Conservation (phyloP, 345 rosid species). For the Rhizophora apiculata region DNA sequence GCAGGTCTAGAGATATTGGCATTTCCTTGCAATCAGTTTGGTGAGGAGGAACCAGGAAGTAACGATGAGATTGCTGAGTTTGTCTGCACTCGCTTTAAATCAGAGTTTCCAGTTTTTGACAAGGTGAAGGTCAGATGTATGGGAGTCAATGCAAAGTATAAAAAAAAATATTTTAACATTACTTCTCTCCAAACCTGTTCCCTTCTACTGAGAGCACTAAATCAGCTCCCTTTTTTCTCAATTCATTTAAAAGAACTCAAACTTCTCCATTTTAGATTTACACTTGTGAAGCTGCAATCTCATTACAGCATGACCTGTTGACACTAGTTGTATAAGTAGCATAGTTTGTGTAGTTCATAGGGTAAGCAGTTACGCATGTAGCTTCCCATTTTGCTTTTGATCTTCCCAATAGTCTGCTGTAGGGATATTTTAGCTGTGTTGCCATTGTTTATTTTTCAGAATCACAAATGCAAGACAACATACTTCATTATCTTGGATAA, state of each 20-base stretch:
- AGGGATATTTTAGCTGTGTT: no score
- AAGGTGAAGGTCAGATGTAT: constrained; percentile 18
- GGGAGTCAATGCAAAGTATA: background rate
- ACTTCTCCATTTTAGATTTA: background rate
- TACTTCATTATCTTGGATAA: no score
- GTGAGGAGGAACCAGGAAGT: constrained; percentile 32
- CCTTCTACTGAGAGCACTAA: no score
- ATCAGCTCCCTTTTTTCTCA: background rate
- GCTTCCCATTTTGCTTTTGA: background rate
- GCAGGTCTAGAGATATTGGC: constrained; percentile 30
- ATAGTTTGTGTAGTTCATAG: no score
- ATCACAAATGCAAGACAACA: no score
- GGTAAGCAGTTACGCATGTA: no score
- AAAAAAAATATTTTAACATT: background rate
- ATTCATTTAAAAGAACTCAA: background rate
- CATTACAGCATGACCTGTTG: background rate
- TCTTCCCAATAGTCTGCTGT: no score
- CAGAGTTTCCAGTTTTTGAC: constrained; percentile 30
- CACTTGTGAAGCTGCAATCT: background rate
- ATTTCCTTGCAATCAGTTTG: constrained; percentile 39
- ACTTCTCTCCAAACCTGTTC: no score
- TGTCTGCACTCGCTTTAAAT: constrained; percentile 31
- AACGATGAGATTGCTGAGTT: constrained; percentile 25
- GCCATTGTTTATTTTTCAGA: no score
- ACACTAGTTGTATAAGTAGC: background rate